These are phyloP conservation scores for Fusarium sp. DNA, from an alignment of 2,329 filamentous ascomycete species.

Conservation along the genomic window DNA sequence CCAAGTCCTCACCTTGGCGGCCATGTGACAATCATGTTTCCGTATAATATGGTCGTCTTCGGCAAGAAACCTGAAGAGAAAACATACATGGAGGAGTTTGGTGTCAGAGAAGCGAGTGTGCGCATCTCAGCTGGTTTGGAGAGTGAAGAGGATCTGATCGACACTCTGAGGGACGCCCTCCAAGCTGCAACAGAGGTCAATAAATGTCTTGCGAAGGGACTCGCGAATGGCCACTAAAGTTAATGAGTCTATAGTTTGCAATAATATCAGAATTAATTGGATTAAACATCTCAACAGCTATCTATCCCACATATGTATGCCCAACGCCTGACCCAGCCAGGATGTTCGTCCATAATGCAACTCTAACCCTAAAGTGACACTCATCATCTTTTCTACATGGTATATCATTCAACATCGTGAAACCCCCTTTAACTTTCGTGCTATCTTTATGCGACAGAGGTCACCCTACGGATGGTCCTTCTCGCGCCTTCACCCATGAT, in stretches of 20 bases:
- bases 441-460: slow-evolving; percentile 43
- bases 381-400: slow-evolving; percentile 35
- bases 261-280: slow-evolving; percentile 23
- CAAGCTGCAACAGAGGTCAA: slow-evolving; percentile 40
- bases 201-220: background rate
- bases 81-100: slow-evolving; percentile 54
- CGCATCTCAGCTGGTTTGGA: slow-evolving; percentile 63
- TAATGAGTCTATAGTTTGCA: background rate
- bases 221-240: background rate
- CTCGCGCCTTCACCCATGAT: slow-evolving; percentile 86
- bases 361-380: slow-evolving; percentile 16
- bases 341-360: slow-evolving; percentile 26
- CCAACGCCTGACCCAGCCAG: slow-evolving; percentile 43
- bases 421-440: slow-evolving; percentile 5
- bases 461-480: slow-evolving; percentile 83
- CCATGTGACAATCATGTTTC: slow-evolving; percentile 61
- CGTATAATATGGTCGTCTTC: slow-evolving; percentile 61
- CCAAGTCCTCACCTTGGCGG: slow-evolving; percentile 66
- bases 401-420: slow-evolving; percentile 44
- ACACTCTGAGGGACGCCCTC: slow-evolving; percentile 53
- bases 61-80: slow-evolving; percentile 54
- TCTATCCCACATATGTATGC: slow-evolving; percentile 38
- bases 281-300: slow-evolving; percentile 23
- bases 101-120: slow-evolving; percentile 56
- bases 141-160: slow-evolving; percentile 55